Evolutionary conservation across 2,329 filamentous ascomycete species (phyloP), one percentile per base, ranked within the genome.

Genomic region (Fonsecaea erecta): DNA sequence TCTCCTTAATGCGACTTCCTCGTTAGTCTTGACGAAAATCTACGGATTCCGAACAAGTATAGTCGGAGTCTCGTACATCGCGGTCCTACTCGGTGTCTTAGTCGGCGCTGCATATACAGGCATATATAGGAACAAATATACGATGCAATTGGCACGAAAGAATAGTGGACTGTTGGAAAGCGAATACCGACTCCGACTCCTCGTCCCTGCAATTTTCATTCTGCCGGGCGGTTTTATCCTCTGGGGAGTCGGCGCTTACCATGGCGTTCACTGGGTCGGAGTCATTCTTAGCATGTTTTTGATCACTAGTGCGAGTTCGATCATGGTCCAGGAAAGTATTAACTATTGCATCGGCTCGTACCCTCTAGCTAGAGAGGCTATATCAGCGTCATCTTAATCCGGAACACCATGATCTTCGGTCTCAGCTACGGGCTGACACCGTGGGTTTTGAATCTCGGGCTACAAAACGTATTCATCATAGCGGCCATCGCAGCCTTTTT

Each of bases 191-290:
- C 70, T 74, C 14, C 70, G 70, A 62, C 64, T 70, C 3, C 63
- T 72, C 0, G 26, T 21, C 14, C 60, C 75, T 1, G 78, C 77
- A 7, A 64, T 78, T 16, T 62, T 84, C 3, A 68, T 83, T 24
- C 73, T 82, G 3, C 79, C 82, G 0, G 77, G 74, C 11, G 79
- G 77, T 0, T 72, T 83, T 3, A 77, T 84, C 51, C 73, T 84
- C 0, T 84, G 82, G 81, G 83, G 83, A 30, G 80, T 85, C 0
- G 83, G 83, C 4, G 81, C 83, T 2, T 80, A 80, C 37, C 76
- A 82, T 40, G 67, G 76, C 5, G 70, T 84, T 14, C 82, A 83
- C 40, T 82, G 79, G 78, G 76, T 84, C 51, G 83, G 81, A 0
- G 71, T 81, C 8, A 74, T 84, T 2, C 77, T 83, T 28, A 73